Percentiles rank a stretch among this genome's conserved stretches.
Evolutionary conservation across 2,329 filamentous ascomycete genomes (phyloP).

Genomic region (Fusarium vanettenii): DNA sequence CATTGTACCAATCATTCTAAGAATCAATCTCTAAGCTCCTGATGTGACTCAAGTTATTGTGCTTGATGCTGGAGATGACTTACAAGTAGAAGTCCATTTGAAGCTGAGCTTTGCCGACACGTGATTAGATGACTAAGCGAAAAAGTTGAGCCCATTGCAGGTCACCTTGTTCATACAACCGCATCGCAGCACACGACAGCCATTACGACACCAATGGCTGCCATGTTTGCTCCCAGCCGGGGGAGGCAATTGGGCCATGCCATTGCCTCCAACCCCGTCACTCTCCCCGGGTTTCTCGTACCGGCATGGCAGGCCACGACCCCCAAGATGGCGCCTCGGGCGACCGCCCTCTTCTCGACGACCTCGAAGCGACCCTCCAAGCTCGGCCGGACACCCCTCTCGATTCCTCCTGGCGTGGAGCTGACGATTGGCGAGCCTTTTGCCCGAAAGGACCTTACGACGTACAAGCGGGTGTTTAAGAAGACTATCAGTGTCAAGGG

Average conservation of each 20-base stretch:
- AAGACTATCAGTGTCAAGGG: slow-evolving; percentile 81
- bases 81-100: not conserved
- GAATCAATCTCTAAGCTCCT: slow-evolving; percentile 3
- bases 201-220: slow-evolving; percentile 47
- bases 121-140: slow-evolving; percentile 51
- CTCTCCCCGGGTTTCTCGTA: slow-evolving; percentile 78
- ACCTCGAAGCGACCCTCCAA: slow-evolving; percentile 78
- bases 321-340: slow-evolving; percentile 54
- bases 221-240: slow-evolving; percentile 75
- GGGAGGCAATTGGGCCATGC: slow-evolving; percentile 70
- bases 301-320: slow-evolving; percentile 70
- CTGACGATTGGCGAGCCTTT: slow-evolving; percentile 75
- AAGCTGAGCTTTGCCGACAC: slow-evolving; percentile 26
- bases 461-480: slow-evolving; percentile 70
- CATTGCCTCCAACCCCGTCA: slow-evolving; percentile 54
- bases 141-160: slow-evolving; percentile 45
- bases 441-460: slow-evolving; percentile 64
- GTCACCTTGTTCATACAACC: slow-evolving; percentile 24
- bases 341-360: slow-evolving; percentile 71
- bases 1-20: slow-evolving; percentile 37
- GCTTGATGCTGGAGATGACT: not conserved
- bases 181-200: slow-evolving; percentile 33
- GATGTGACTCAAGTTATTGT: not conserved
- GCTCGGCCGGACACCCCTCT: slow-evolving; percentile 84
- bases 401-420: slow-evolving; percentile 85